Evolutionary conservation across 2,329 filamentous ascomycete species (phyloP), one percentile per base, ranked within the genome.

Genomic region (Aspergillus udagawae): DNA sequence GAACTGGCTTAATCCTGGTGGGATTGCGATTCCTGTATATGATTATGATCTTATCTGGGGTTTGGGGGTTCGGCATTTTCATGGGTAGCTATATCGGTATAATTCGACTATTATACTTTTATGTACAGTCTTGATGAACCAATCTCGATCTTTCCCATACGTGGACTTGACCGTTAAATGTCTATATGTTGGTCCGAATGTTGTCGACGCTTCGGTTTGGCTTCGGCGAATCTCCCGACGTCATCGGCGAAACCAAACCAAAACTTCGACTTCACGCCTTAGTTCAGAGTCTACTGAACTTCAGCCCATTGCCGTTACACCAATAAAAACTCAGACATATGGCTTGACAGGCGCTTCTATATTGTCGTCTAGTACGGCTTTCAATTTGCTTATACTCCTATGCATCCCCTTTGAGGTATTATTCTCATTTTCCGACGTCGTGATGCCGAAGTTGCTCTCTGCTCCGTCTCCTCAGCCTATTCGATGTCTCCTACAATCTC

Each of bases 1-100:
- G 75, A 77, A 64, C 52, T 75, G 60, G 73, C 72, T 52, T 73
- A 57, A 67, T 38, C 14, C 2, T 21, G 32, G 32, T 53, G 28
- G 32, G 28, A 45, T 45, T 51, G 28, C 28, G 8, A n/a, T 55
- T 29, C 5, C 17, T 32, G n/a, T 51, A 38, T 38, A 32, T 52
- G 32, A 38, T 45, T 21, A 21, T 44, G n/a, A 12, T 45, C 4
- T 12, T 12, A 35, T 25, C 25, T 51, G 6, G 23, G 10, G 32
- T 41, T 32, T 23, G 49, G 12, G 12, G 10, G 8, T 20, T 27
- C 17, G n/a, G 32, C 21, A 49, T 49, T 23, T 51, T 35, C 17
- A 51, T 25, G 12, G 29, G 8, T 23, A n/a, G 20, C 14, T n/a
- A 41, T 20, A 17, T 17, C 29, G 14, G 17, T 32, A 35, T 41